Base-by-base conservation (phyloP, 306 rosid species). In the Abrus precatorius region DNA sequence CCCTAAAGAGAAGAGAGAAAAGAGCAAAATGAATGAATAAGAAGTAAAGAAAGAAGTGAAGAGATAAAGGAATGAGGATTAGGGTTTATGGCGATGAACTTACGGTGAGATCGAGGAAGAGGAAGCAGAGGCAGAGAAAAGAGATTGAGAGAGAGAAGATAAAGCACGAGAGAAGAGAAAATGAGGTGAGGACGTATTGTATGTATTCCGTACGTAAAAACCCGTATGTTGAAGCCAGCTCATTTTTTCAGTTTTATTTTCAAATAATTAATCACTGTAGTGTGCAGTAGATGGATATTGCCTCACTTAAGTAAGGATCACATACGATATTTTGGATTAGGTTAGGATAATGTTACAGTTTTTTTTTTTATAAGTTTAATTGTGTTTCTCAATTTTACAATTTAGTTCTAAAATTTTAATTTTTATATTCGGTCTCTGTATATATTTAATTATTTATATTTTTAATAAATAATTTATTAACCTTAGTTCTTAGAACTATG, bases 81-180 rank as follows among this genome's bases (percentile, higher is more conserved):
- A 84, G 73, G 80, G 56, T 62, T 77, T 38, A 7, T 53, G 13
- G 76, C 30, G 49, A 72, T 3, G 80, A 64, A 54, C 38, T 61
- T 83, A 83, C 85, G 54, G 80, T 41, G 78, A 54, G 83, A 76
- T 38, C 63, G 68, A 11, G 4, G 75, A 60, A 36, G 65, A 69
- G 43, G 33, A 76, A 65, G 49, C 5, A 60, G 82, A 47, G 29
- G 38, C 55, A 69, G 82, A 81, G 54, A 66, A 80, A 55, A 52
- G 81, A 32, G 66, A 60, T 60, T 52, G 67, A 40, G 57, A 41
- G 82, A 43, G 53, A 9, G 47, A 43, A 78, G 87, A 84, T 73
- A 81, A 62, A 60, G 75, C 76, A 11, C 43, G 53, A 84, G 9
- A 65, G 43, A 44, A 84, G 79, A 65, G 81, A 41, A 48, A 69